Evolutionary conservation across 495 filamentous ascomycete genomes (phyloP).

Genomic region (Penicillium argentinense): DNA sequence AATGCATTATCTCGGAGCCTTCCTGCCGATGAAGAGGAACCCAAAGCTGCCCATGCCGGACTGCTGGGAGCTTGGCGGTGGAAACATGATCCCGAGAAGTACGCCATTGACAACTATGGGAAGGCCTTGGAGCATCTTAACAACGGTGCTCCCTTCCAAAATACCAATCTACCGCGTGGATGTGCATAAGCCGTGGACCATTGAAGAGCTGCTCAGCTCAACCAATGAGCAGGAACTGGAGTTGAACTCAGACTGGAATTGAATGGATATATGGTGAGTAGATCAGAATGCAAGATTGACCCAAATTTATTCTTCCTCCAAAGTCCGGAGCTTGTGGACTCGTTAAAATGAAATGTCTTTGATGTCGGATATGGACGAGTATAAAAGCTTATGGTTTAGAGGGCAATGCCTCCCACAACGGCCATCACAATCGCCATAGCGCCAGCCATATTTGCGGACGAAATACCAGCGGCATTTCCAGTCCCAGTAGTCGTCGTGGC

Average conservation of each 20-base stretch:
- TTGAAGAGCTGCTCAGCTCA: slow-evolving; percentile 13
- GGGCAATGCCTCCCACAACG: slow-evolving; percentile 28
- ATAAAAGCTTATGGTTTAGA: slow-evolving; percentile 7
- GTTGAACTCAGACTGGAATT: slow-evolving; percentile 18
- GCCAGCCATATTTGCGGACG: slow-evolving; percentile 9
- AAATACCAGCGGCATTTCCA: slow-evolving; percentile 10
- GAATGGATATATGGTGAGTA: too few relatives aligned
- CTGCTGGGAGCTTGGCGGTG: slow-evolving; percentile 17
- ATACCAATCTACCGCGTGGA: slow-evolving; percentile 18
- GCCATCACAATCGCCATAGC: slow-evolving; percentile 25
- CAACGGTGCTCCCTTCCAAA: slow-evolving; percentile 3
- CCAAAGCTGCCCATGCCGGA: slow-evolving; percentile 1
- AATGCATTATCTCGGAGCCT: slow-evolving; percentile 6
- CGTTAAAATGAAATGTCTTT: too few relatives aligned
- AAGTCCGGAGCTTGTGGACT: too few relatives aligned
- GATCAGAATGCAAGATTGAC: too few relatives aligned
- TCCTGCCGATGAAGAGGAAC: slow-evolving; percentile 1
- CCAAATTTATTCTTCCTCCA: too few relatives aligned
- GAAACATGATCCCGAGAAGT: slow-evolving; percentile 20
- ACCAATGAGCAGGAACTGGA: slow-evolving; percentile 6
- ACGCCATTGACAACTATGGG: slow-evolving; percentile 16
- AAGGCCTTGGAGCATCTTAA: background rate
- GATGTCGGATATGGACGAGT: too few relatives aligned
- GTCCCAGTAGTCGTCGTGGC: slow-evolving; percentile 8
- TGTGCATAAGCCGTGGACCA: slow-evolving; percentile 16